Conservation (phyloP, 352 stramenopile species). For the Pythium sp. region DNA sequence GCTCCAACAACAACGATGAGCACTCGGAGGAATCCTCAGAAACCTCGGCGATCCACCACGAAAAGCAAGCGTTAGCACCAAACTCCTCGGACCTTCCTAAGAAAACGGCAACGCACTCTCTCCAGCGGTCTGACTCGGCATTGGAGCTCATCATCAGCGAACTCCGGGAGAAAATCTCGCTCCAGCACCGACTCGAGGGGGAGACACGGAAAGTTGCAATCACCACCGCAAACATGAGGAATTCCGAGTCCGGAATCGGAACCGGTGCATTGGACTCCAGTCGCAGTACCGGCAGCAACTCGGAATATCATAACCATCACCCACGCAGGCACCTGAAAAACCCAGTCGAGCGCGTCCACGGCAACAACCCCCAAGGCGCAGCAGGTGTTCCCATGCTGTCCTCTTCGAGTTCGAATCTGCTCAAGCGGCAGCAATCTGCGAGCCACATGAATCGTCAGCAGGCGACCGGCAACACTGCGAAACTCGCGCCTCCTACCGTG, state of each 20-base stretch:
- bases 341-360: conserved; percentile 48
- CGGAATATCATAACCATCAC: conserved; percentile 19
- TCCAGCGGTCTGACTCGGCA: conserved; percentile 52
- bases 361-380: conserved; percentile 9
- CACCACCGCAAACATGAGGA: background rate
- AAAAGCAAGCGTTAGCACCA: background rate
- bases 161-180: conserved; percentile 49
- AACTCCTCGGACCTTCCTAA: background rate
- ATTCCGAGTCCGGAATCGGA: background rate
- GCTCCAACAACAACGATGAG: conserved; percentile 18
- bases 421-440: conserved; percentile 13
- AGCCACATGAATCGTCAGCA: background rate
- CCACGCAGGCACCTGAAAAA: conserved; percentile 61
- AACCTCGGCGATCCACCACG: background rate
- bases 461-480: background rate
- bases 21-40: background rate
- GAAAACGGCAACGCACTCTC: conserved; percentile 1
- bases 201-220: conserved; percentile 3
- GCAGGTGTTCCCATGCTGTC: conserved; percentile 1
- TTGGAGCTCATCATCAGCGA: conserved; percentile 68
- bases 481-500: background rate
- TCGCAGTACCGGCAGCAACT: conserved; percentile 7
- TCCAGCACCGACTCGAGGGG: conserved; percentile 29
- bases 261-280: conserved; percentile 7
- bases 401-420: background rate